A percentile compares a stretch with the other conserved stretches of the same genome.
Evolutionary conservation across 192 early-diverging fungal species (phyloP).

Genomic region (Oehlia diaphana): DNA sequence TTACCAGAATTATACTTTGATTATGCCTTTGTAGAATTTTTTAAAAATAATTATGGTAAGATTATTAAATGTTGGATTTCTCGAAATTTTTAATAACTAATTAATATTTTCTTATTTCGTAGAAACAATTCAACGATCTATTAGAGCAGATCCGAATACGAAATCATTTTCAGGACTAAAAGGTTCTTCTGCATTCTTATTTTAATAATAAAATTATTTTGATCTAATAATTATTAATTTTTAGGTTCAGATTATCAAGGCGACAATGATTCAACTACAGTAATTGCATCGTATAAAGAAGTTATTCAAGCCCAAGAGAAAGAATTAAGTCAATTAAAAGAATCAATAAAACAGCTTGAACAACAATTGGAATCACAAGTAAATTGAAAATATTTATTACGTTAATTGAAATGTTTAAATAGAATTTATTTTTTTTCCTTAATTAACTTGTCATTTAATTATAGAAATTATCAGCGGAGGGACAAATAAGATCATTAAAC

Average conservation of each 20-base stretch:
- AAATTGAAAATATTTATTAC: neutral
- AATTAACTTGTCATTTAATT: neutral
- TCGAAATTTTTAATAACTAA: constrained; percentile 19
- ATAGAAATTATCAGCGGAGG: constrained; percentile 31
- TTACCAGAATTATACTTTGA: constrained; percentile 80
- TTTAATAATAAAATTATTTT: neutral
- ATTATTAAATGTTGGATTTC: constrained; percentile 30
- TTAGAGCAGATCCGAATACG: constrained; percentile 38
- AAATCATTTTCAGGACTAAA: neutral
- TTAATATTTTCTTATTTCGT: constrained; percentile 15
- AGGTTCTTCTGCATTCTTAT: neutral
- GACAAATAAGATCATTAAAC: constrained; percentile 26
- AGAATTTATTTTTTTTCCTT: neutral
- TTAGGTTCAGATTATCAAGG: constrained; percentile 31
- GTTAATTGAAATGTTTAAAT: neutral
- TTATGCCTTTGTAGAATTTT: constrained; percentile 79
- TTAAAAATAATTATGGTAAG: constrained; percentile 78
- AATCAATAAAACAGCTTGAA: constrained; percentile 16
- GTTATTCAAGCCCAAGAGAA: constrained; percentile 30
- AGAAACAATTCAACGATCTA: constrained; percentile 47
- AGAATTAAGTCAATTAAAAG: constrained; percentile 26
- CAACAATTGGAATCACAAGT: constrained; percentile 17
- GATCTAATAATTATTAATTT: neutral
- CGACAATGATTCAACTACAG: constrained; percentile 17
- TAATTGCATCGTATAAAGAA: constrained; percentile 7